Conservation (phyloP, 208 protist species). For the Trypanosoma congolense region DNA sequence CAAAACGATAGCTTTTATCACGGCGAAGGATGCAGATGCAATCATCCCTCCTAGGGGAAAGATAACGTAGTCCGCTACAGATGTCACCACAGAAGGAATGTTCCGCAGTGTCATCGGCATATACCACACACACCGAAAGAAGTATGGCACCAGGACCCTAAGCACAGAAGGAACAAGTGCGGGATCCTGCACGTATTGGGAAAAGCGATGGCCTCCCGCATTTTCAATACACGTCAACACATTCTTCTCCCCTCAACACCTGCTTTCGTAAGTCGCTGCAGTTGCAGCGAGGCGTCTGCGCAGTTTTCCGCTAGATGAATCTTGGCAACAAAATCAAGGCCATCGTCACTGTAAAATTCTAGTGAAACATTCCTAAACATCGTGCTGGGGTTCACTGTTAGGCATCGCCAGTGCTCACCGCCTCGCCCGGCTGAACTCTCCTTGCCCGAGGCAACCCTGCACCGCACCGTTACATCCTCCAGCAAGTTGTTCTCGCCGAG, state of each 20-base stretch:
- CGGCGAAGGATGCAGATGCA: neutral
- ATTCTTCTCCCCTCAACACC: neutral
- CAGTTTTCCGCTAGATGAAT: constrained; percentile 15
- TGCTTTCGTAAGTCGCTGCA: neutral
- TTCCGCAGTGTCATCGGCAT: constrained; percentile 13
- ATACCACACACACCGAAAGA: constrained; percentile 17
- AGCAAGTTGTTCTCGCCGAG: constrained; percentile 16
- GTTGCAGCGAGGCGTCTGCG: constrained; percentile 8
- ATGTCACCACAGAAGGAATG: neutral
- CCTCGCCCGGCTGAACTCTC: neutral
- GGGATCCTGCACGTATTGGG: constrained; percentile 8
- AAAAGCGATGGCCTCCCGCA: neutral
- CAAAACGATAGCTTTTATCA: constrained; percentile 9
- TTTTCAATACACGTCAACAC: constrained; percentile 9
- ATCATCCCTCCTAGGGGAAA: neutral
- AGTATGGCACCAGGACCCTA: constrained; percentile 12
- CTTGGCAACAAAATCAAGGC: neutral
- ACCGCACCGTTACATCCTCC: constrained; percentile 19
- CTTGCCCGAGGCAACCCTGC: neutral
- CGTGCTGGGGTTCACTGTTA: constrained; percentile 9
- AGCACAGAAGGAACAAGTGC: constrained; percentile 8
- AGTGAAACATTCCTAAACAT: constrained; percentile 22
- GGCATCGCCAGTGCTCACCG: neutral
- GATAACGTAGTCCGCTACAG: constrained; percentile 9
- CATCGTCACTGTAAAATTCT: constrained; percentile 17